Base-by-base conservation (phyloP, 2,329 filamentous ascomycete species). In the Penicillium glabrum region DNA sequence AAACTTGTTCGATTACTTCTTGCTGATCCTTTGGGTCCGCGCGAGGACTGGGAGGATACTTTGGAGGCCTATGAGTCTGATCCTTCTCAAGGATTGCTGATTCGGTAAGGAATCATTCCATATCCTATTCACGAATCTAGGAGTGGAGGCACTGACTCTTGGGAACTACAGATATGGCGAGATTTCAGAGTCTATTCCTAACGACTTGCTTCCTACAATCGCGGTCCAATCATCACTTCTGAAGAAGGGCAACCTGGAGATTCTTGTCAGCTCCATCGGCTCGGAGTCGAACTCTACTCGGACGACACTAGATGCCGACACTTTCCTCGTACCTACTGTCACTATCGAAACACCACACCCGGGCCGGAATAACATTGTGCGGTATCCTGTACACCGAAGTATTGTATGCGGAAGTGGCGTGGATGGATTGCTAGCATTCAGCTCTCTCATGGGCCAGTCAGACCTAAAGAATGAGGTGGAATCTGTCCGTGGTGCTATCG, bases 301-400 rank as follows among this genome's bases (percentile, higher is more conserved):
- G 57, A 66, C 68, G 35, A 72, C 82, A 5, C 77, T 82, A 54
- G 72, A 77, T 11, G 72, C 77, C 33, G 88, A 93, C 60, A 80
- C 85, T 0, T 79, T 93, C 13, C 81, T 96, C n/a, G 88, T 91
- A 19, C 92, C 92, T 3, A 82, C 82, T 0, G 82, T 96, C 33
- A 86, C 90, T 21, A 89, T 90, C 43, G 85, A 84, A 1, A 82
- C 80, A 6, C 86, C 88, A 14, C 82, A 81, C 58, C 85, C 84
- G 16, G 86, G 87, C 9, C 81, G 86, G 59, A 82, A 86, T 55
- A 86, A 86, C 13, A 83, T 86, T 16, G 81, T 95, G 43, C 85
- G 86, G 7, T 91, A 91, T 45, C 93, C 93, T 0, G 91, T 97
- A 1, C 93, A 98, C 70, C 90, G 88, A 69, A 86, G 88, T 1